Evolutionary conservation across 192 early-diverging fungal species (phyloP).

Genomic region (Podila minutissima): DNA sequence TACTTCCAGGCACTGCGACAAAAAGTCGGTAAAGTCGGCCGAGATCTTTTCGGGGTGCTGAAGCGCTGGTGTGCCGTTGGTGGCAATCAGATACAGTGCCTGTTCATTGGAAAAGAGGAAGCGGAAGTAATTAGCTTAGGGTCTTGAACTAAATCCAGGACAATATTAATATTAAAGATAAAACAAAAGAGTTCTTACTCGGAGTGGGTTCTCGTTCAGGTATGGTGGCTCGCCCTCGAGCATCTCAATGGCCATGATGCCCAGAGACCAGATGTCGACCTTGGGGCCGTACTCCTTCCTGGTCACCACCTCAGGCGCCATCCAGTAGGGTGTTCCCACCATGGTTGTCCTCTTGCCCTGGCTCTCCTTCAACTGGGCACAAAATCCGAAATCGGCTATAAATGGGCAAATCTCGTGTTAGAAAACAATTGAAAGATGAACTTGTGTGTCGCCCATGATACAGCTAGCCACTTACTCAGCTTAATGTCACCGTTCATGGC

Average conservation of each 20-base stretch:
- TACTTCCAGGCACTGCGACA: slow-evolving; percentile 83
- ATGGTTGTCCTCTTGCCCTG: slow-evolving; percentile 79
- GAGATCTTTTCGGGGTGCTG: slow-evolving; percentile 87
- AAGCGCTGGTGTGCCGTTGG: slow-evolving; percentile 92
- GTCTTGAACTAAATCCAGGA: too few relatives aligned
- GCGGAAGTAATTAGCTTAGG: too few relatives aligned
- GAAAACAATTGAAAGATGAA: slow-evolving; percentile 8
- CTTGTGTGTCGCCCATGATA: too few relatives aligned
- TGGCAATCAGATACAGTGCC: slow-evolving; percentile 95
- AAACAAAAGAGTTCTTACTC: slow-evolving; percentile 55
- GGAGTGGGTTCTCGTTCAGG: slow-evolving; percentile 91
- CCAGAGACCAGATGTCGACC: slow-evolving; percentile 98
- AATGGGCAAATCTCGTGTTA: background rate
- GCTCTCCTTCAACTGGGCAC: slow-evolving; percentile 78
- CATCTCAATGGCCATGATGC: slow-evolving; percentile 99
- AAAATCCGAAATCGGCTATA: slow-evolving; percentile 88
- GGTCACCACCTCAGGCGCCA: slow-evolving; percentile 97
- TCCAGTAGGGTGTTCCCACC: slow-evolving; percentile 95
- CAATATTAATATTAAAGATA: background rate
- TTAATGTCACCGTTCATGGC: slow-evolving; percentile 76
- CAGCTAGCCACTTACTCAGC: slow-evolving; percentile 56
- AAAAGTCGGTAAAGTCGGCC: slow-evolving; percentile 84
- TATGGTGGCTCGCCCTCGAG: slow-evolving; percentile 98
- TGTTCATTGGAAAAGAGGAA: slow-evolving; percentile 10
- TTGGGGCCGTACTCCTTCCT: slow-evolving; percentile 92